phyloP scores from a whole-genome alignment of 2,329 filamentous ascomycete species.

The Botrytis deweyae region DNA sequence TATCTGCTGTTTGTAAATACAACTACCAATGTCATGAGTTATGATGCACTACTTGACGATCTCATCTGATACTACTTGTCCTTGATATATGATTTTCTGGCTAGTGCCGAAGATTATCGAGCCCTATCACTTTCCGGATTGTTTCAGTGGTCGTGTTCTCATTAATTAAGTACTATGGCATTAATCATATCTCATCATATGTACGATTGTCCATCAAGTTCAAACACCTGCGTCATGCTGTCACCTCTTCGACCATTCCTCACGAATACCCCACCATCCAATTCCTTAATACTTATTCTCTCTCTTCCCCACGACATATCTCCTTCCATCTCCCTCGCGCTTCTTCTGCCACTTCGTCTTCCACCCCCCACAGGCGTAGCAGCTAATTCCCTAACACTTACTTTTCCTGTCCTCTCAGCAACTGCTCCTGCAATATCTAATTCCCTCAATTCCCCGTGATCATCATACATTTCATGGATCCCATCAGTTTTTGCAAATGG shows the following conservation, averaged over 20 bases:
- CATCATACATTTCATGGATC: neutral
- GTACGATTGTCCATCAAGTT: constrained; percentile 1
- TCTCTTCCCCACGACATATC: neutral
- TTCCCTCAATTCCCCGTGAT: neutral
- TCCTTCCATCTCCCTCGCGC: neutral
- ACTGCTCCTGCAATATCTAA: neutral
- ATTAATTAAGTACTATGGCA: neutral
- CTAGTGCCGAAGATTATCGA: neutral
- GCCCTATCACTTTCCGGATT: neutral
- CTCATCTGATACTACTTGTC: neutral
- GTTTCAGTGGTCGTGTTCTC: neutral
- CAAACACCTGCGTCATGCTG: neutral
- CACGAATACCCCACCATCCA: neutral
- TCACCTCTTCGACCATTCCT: neutral
- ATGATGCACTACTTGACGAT: neutral
- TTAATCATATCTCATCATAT: neutral
- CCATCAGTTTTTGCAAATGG: neutral
- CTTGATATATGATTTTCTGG: neutral
- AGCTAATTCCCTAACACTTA: constrained; percentile 1
- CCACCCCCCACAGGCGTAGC: neutral
- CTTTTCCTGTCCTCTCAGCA: neutral
- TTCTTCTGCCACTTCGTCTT: neutral
- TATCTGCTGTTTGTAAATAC: constrained; percentile 7
- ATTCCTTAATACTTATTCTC: neutral
- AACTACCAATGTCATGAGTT: constrained; percentile 4